phyloP scores from a whole-genome alignment of 306 rosid genomes.

The Pyrus communis region DNA sequence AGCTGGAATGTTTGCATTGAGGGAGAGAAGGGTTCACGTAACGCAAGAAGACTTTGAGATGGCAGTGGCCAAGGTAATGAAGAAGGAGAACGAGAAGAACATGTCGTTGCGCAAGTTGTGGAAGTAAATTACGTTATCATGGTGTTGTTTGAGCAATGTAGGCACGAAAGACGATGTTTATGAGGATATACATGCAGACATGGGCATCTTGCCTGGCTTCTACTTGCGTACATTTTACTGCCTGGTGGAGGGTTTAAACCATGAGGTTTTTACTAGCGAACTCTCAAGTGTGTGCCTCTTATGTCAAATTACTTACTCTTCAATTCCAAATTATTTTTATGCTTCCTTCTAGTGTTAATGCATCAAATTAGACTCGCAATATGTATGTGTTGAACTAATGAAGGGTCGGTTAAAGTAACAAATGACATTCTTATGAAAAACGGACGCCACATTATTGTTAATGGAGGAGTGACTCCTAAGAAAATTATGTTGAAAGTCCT shows the following conservation, averaged over 20 bases:
- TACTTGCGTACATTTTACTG: neutral
- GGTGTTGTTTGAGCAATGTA: neutral
- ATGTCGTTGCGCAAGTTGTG: conserved; percentile 97
- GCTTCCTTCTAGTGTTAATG: neutral
- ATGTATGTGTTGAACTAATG: no score
- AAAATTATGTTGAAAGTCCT: no score
- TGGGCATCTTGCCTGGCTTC: neutral
- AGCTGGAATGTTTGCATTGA: conserved; percentile 98
- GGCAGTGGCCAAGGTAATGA: conserved; percentile 99
- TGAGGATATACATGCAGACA: neutral
- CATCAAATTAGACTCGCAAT: no score
- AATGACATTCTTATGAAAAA: no score
- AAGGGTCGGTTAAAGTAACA: no score
- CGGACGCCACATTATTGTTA: no score
- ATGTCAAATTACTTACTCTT: neutral
- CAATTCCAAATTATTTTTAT: neutral
- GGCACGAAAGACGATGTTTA: neutral
- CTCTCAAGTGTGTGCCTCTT: no score
- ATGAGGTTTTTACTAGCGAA: neutral
- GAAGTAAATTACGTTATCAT: conserved; percentile 38
- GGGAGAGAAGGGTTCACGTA: conserved; percentile 95
- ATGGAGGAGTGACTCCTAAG: no score
- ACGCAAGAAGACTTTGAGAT: conserved; percentile 98
- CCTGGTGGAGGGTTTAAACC: neutral
- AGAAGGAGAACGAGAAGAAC: conserved; percentile 88